Evolutionary conservation across 78 protist species (phyloP), one percentile per base, ranked within the genome.

Genomic region (Dictyostelium firmibasis): DNA sequence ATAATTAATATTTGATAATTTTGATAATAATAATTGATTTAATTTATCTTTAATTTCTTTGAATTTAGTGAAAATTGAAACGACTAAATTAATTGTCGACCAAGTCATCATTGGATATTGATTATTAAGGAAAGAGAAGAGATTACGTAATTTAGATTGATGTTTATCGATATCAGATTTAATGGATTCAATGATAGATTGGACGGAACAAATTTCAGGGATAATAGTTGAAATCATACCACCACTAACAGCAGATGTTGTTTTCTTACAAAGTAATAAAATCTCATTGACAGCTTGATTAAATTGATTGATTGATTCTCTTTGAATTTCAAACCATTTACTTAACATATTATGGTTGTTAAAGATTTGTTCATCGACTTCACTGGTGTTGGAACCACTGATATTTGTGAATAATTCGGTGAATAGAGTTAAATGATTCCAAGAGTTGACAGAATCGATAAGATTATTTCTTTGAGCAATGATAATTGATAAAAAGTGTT

Each of bases 141-240:
- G 75, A 23, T 50, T 33, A 44, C 86, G 62, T 44, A 82, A 82
- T 82, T 57, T 50, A 20, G 76, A 57, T 57, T 82, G 86, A 33
- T 82, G 38, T 50, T 82, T 16, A 29, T 82, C 86, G 7, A 82
- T 57, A 35, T 16, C 16, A 0, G 11, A 57, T 57, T 82, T 82
- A 18, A 33, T 38, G 4, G 31, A n/a, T 50, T 50, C 86, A 35
- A 82, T 31, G 4, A 60, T 16, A 3, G 10, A 4, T 82, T 82
- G 86, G 35, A 79, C 41, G 5, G 64, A 31, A 9, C 44, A 11
- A 2, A 62, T 25, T 53, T 57, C 81, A 13, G 67, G 44, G 0
- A 25, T 31, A 79, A 44, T 79, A 9, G 38, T 47, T 81, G 85
- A 47, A 81, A 47, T 81, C 38, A 81, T 25, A 33, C 79, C 79